Percentiles rank a stretch among this genome's conserved stretches.
phyloP scores from a whole-genome alignment of 2,329 filamentous ascomycete species.

The Dendryphion nanum region DNA sequence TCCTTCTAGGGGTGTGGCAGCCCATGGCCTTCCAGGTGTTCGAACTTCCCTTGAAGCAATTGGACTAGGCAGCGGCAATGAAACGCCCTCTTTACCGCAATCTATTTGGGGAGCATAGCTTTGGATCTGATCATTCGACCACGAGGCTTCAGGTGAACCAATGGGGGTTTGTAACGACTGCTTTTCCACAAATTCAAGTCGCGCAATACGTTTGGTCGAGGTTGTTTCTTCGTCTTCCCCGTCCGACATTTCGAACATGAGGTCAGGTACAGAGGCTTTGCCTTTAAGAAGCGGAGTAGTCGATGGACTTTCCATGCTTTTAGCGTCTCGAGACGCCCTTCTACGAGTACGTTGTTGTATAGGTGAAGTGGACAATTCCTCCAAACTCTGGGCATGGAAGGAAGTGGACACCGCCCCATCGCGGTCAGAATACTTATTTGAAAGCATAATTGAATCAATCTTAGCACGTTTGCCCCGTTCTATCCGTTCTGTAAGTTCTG shows the following conservation, averaged over 20 bases:
- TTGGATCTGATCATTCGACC: conserved; percentile 15
- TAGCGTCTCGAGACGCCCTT: conserved; percentile 41
- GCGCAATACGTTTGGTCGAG: conserved; percentile 15
- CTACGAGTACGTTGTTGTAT: conserved; percentile 44
- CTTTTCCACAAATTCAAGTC: conserved; percentile 21
- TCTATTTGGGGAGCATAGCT: conserved; percentile 14
- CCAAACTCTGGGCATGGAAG: conserved; percentile 62
- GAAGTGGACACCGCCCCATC: conserved; percentile 63
- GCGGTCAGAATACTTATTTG: conserved; percentile 61
- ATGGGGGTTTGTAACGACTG: conserved; percentile 10
- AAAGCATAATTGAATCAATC: conserved; percentile 74
- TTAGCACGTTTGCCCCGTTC: conserved; percentile 67
- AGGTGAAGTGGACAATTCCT: conserved; percentile 57
- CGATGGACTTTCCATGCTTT: conserved; percentile 56
- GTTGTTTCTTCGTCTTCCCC: conserved; percentile 49
- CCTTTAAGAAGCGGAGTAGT: conserved; percentile 67
- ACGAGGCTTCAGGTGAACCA: conserved; percentile 24
- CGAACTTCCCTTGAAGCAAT: conserved; percentile 22
- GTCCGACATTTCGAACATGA: conserved; percentile 95
- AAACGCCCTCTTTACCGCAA: too few species aligned
- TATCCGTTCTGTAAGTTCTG: conserved; percentile 62
- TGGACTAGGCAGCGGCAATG: conserved; percentile 7
- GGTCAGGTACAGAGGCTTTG: conserved; percentile 67
- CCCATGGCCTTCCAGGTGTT: conserved; percentile 51
- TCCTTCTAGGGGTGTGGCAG: conserved; percentile 52